Evolutionary conservation across 306 rosid genomes (phyloP), one percentile per base, ranked within the genome.

Genomic region (Dalbergia oliveri): DNA sequence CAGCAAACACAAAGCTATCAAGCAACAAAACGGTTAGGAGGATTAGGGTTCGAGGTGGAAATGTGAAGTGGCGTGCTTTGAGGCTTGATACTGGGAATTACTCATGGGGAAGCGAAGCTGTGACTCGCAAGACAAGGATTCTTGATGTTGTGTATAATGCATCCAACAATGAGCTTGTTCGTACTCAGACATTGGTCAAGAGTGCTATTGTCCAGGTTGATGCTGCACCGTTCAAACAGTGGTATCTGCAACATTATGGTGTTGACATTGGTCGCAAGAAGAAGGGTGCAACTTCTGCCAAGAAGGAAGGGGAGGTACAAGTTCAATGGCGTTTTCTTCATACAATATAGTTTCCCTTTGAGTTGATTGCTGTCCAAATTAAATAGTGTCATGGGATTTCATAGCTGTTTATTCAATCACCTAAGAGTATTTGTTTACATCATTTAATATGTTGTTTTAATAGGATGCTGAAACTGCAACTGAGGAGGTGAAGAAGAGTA

Each of bases 101-200:
- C 82, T 87, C 93, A 0, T 89, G 91, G 93, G 93, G 93, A 19
- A 89, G 93, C 15, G 93, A 89, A 83, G 83, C 93, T 4, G 87
- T 83, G 53, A 87, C 93, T 21, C 84, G 89, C 45, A 89, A 89
- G 10, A 89, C 90, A 8, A 89, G 90, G 66, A 6, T 89, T 75
- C 91, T 89, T 63, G 93, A 89, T 81, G 93, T 89, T 73, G 91
- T 89, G 47, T 89, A 87, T 72, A 89, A 89, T 87, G 91, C 93
- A 63, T 89, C 89, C n/a, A 89, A 89, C 84, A 89, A 89, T 49
- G 89, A 87, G 86, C 76, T 89, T 51, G 93, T 89, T 37, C 89
- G 93, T 19, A 89, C 91, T 65, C 91, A 89, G 81, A 89, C 93
- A 7, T 67, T 89, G 91, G 93, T 89, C 76, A 89, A 79, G 86